These are phyloP conservation scores for Scheffersomyces coipomensis DNA, from an alignment of 805 yeast genomes.

Conservation along the genomic window DNA sequence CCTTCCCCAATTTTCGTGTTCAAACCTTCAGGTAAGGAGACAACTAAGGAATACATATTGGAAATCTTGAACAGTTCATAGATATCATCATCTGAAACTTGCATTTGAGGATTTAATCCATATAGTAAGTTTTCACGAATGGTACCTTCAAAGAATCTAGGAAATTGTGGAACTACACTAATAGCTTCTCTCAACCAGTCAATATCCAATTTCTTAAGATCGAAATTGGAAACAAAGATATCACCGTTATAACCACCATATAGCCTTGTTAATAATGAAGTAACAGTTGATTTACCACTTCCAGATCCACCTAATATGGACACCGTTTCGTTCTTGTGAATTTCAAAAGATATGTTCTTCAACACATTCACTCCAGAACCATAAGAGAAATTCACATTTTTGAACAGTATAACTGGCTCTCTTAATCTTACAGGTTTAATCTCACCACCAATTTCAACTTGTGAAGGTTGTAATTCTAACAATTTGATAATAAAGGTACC, in stretches of 20 bases:
- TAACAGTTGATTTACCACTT: conserved; percentile 83
- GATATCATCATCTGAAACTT: conserved; percentile 28
- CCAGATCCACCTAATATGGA: conserved; percentile 89
- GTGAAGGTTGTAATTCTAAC: conserved; percentile 28
- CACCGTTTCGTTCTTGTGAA: conserved; percentile 49
- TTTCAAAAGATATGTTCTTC: conserved; percentile 37
- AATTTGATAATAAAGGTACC: conserved; percentile 50
- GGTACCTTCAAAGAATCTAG: conserved; percentile 71
- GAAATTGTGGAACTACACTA: conserved; percentile 74
- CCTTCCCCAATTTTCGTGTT: conserved; percentile 51
- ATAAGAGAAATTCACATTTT: conserved; percentile 50
- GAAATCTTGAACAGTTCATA: conserved; percentile 40
- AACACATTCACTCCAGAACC: conserved; percentile 37
- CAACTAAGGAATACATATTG: conserved; percentile 55
- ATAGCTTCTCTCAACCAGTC: conserved; percentile 51
- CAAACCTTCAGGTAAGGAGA: conserved; percentile 54
- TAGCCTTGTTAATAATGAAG: conserved; percentile 54
- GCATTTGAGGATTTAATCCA: conserved; percentile 38
- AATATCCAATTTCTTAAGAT: conserved; percentile 46
- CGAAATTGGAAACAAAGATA: conserved; percentile 39
- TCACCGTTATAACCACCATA: conserved; percentile 39
- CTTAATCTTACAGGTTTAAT: conserved; percentile 18
- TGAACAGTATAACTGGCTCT: conserved; percentile 34
- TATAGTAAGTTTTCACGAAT: conserved; percentile 69
- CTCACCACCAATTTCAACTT: conserved; percentile 33